Percentiles rank a stretch among this genome's conserved stretches.
These are phyloP conservation scores for Suillus subalutaceus DNA, from an alignment of 768 basidiomycete genomes.

Conservation along the genomic window DNA sequence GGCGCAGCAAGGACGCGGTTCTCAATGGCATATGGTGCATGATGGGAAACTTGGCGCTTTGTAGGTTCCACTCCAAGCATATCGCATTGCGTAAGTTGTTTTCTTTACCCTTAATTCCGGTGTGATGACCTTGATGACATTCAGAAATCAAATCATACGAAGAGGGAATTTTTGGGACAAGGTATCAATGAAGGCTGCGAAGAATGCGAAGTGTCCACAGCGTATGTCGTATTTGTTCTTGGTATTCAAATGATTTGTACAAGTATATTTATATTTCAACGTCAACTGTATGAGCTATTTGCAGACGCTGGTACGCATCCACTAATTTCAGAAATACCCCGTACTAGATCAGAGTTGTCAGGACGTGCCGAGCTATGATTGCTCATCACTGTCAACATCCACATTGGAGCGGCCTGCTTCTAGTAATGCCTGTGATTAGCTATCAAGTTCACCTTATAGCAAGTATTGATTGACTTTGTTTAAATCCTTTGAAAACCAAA, in stretches of 20 bases:
- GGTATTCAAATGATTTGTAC: not conserved
- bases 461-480: too few relatives aligned
- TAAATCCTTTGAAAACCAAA: too few relatives aligned
- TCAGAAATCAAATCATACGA: slow-evolving; percentile 74
- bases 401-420: too few relatives aligned
- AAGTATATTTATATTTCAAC: not conserved
- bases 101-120: not conserved
- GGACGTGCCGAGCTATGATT: not conserved
- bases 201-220: not conserved
- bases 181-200: slow-evolving; percentile 20
- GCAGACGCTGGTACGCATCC: not conserved
- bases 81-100: slow-evolving; percentile 60
- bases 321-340: not conserved
- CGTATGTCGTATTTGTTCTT: not conserved
- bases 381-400: not conserved
- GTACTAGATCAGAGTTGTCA: not conserved
- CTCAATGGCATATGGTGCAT: slow-evolving; percentile 51
- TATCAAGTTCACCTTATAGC: too few relatives aligned
- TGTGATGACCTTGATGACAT: not conserved
- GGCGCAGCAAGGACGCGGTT: slow-evolving; percentile 25
- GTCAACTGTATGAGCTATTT: not conserved
- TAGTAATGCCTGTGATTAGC: too few relatives aligned
- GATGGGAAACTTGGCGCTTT: slow-evolving; percentile 64
- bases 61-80: slow-evolving; percentile 70
- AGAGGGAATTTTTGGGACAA: slow-evolving; percentile 43